Conservation (phyloP, 164 flowering plant genomes). For the Dillenia suffruticosa region DNA sequence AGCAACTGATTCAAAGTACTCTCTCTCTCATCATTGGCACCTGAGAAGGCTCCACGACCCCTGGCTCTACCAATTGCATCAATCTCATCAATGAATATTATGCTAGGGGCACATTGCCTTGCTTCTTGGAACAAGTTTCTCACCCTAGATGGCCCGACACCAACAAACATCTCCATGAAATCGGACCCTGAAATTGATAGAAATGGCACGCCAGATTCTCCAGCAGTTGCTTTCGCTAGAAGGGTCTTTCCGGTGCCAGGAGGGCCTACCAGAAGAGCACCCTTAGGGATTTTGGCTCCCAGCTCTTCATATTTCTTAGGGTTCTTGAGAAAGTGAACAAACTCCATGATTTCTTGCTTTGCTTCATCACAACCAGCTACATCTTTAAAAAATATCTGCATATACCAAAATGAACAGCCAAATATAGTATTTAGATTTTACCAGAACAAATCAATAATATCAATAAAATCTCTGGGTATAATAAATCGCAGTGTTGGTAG, state of each 20-base stretch:
- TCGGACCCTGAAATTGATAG: constrained; percentile 89
- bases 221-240: constrained; percentile 93
- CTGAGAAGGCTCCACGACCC: constrained; percentile 75
- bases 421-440: neutral
- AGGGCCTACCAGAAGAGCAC: constrained; percentile 90
- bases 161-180: constrained; percentile 96
- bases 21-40: constrained; percentile 84
- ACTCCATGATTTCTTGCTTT: constrained; percentile 94
- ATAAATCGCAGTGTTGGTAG: no score
- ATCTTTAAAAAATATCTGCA: constrained; percentile 79
- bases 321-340: constrained; percentile 88
- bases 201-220: constrained; percentile 88
- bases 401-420: constrained; percentile 5
- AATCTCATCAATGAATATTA: constrained; percentile 88
- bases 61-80: constrained; percentile 96
- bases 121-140: constrained; percentile 84
- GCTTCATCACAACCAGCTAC: constrained; percentile 98
- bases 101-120: constrained; percentile 86
- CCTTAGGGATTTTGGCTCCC: constrained; percentile 93
- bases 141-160: constrained; percentile 93
- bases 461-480: no score
- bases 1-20: constrained; percentile 42
- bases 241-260: constrained; percentile 97
- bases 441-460: no score
- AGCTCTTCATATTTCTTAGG: constrained; percentile 85